phyloP scores from a whole-genome alignment of 345 rosid genomes.

The Acer campestre region DNA sequence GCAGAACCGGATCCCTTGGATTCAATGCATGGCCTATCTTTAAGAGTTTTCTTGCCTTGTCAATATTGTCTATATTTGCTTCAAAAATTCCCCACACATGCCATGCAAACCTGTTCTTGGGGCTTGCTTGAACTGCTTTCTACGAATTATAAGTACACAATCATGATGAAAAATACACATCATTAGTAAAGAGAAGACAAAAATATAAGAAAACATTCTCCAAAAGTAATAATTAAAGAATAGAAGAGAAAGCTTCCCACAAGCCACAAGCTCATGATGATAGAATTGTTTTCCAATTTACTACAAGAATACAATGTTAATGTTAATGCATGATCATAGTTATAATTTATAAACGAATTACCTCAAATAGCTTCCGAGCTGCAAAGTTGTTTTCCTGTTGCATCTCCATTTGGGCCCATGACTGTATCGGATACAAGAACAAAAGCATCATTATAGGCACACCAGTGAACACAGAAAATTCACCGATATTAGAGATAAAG shows the following conservation, averaged over 20 bases:
- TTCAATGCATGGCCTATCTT: slow-evolving; percentile 91
- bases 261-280: neutral
- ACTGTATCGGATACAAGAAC: slow-evolving; percentile 46
- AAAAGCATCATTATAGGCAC: neutral
- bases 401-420: slow-evolving; percentile 95
- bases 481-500: neutral
- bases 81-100: slow-evolving; percentile 97
- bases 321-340: neutral
- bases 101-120: slow-evolving; percentile 96
- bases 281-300: neutral
- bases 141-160: slow-evolving; percentile 24
- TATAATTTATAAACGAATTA: slow-evolving; percentile 24
- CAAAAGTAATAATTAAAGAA: neutral
- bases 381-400: slow-evolving; percentile 72
- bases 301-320: neutral
- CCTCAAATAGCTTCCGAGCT: slow-evolving; percentile 92
- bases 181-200: neutral
- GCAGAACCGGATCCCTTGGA: slow-evolving; percentile 93
- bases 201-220: neutral
- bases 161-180: too few relatives aligned
- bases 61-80: slow-evolving; percentile 65
- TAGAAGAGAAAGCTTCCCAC: neutral
- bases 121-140: slow-evolving; percentile 97
- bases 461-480: neutral
- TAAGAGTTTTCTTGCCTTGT: slow-evolving; percentile 79